These are phyloP conservation scores for Dictyostelium intermedium DNA, from an alignment of 78 protist species.

Conservation along the genomic window DNA sequence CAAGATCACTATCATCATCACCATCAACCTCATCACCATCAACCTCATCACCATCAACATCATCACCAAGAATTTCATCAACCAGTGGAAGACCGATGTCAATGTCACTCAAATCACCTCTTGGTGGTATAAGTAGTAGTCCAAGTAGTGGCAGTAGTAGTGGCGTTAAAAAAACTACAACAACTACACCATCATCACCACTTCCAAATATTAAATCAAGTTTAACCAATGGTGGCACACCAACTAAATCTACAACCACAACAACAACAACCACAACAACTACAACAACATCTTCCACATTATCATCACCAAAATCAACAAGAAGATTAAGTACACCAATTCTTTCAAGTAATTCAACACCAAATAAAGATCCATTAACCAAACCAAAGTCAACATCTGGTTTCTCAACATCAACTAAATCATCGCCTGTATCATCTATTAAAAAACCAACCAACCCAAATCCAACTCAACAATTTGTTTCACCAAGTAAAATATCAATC, in stretches of 20 bases:
- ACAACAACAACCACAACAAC: neutral
- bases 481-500: neutral
- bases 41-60: neutral
- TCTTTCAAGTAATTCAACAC: conserved; percentile 4
- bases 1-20: neutral
- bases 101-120: neutral
- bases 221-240: neutral
- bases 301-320: neutral
- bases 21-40: neutral
- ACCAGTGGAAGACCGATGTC: neutral
- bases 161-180: neutral
- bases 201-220: conserved; percentile 21
- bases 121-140: neutral
- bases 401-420: conserved; percentile 1
- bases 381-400: conserved; percentile 10
- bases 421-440: neutral
- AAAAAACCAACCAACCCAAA: conserved; percentile 1
- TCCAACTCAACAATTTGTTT: neutral
- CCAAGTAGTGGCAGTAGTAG: too few relatives aligned
- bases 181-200: conserved; percentile 47
- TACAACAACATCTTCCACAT: neutral
- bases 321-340: neutral
- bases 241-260: conserved; percentile 11
- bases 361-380: neutral
- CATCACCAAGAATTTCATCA: neutral